A percentile compares a stretch with the other conserved stretches of the same genome.
Conservation (phyloP, 2,329 filamentous ascomycete genomes). For the Diaporthe citri region DNA sequence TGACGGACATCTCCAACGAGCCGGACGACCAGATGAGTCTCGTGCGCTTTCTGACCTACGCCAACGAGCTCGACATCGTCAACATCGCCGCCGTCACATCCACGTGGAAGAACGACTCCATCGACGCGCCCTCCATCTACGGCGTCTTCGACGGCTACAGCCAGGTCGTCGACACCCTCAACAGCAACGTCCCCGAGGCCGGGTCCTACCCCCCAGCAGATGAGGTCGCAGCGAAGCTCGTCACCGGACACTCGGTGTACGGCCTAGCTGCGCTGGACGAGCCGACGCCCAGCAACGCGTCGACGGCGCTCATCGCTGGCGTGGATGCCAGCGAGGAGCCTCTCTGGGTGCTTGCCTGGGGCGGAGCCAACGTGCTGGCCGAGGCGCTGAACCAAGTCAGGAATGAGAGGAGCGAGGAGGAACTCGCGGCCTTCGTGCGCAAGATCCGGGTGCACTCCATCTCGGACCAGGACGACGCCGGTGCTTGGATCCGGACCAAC, state of each 20-base stretch:
- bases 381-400: conserved; percentile 57
- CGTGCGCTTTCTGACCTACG: conserved; percentile 58
- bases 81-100: conserved; percentile 61
- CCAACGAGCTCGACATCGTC: conserved; percentile 60
- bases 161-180: conserved; percentile 60
- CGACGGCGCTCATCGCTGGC: conserved; percentile 48
- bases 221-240: conserved; percentile 51
- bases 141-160: conserved; percentile 59
- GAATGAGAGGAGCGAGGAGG: conserved; percentile 45
- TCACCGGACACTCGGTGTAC: conserved; percentile 53
- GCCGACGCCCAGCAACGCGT: conserved; percentile 51
- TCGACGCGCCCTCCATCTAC: conserved; percentile 57
- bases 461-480: conserved; percentile 66
- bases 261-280: conserved; percentile 50
- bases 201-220: conserved; percentile 55
- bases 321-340: conserved; percentile 55
- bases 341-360: conserved; percentile 63
- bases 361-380: conserved; percentile 62
- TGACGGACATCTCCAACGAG: conserved; percentile 61
- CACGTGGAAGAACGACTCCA: conserved; percentile 57
- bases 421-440: conserved; percentile 50
- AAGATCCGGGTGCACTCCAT: conserved; percentile 62
- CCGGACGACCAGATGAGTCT: conserved; percentile 60
- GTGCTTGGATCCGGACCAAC: conserved; percentile 63
- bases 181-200: conserved; percentile 59